Evolutionary conservation across 176 grass and related monocot species (phyloP).

Genomic region (Raddia guianensis): DNA sequence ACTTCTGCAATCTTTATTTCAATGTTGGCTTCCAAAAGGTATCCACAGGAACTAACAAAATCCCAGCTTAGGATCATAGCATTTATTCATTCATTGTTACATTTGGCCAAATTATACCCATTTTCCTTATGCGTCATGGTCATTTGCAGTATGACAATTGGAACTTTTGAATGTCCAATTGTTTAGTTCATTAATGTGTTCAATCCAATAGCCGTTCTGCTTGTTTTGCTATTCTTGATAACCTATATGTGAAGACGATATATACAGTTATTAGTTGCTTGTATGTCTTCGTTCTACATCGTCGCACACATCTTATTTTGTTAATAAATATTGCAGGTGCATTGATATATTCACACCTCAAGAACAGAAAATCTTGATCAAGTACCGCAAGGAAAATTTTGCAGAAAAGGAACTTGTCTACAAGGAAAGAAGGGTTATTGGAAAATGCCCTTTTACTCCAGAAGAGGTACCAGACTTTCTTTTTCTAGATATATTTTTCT

Average conservation of each 20-base stretch:
- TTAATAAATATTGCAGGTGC: conserved; percentile 63
- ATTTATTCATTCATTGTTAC: conserved; percentile 25
- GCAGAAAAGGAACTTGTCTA: conserved; percentile 70
- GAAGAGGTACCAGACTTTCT: conserved; percentile 72
- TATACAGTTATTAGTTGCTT: conserved; percentile 7
- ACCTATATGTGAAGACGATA: conserved; percentile 8
- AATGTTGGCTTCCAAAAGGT: neutral
- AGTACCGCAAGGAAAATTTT: conserved; percentile 88
- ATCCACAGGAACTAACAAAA: neutral
- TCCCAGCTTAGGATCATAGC: neutral
- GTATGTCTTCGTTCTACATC: neutral
- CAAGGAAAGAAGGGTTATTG: conserved; percentile 72
- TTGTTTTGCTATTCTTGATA: conserved; percentile 25
- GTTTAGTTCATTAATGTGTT: neutral
- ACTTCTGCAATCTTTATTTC: neutral
- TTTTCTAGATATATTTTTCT: conserved; percentile 28
- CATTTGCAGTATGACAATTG: conserved; percentile 21
- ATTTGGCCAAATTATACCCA: neutral
- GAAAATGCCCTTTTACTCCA: conserved; percentile 98
- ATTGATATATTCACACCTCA: conserved; percentile 82
- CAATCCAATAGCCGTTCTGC: neutral
- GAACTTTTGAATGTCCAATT: neutral
- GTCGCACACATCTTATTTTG: neutral
- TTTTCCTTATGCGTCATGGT: neutral
- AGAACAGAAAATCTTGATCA: conserved; percentile 84